These are phyloP conservation scores for Cladosporium colombiae DNA, from an alignment of 2,329 filamentous ascomycete genomes.

Conservation along the genomic window DNA sequence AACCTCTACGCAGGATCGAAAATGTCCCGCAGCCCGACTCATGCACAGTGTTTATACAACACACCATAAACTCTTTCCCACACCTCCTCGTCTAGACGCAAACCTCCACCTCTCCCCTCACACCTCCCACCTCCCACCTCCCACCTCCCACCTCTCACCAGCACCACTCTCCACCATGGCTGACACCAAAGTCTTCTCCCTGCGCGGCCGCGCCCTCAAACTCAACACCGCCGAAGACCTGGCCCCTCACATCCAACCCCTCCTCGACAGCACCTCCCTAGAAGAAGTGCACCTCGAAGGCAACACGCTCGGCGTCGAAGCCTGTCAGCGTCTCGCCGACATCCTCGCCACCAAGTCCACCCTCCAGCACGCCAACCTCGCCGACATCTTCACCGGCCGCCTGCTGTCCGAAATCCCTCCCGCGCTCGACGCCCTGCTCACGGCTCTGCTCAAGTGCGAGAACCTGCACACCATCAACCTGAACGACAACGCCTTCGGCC, in stretches of 20 bases:
- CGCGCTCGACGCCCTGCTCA: constrained; percentile 81
- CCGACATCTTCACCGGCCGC: constrained; percentile 96
- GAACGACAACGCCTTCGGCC: constrained; percentile 96
- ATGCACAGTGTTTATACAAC: constrained; percentile 6
- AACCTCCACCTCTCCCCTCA: background rate
- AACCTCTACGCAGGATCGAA: background rate
- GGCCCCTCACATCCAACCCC: constrained; percentile 75
- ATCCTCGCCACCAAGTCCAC: constrained; percentile 82
- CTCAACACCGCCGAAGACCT: constrained; percentile 86
- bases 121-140: too few relatives aligned
- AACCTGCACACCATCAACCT: constrained; percentile 90
- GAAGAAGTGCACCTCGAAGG: constrained; percentile 85
- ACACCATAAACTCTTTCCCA: background rate
- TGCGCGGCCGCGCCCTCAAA: constrained; percentile 90
- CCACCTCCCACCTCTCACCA: too few relatives aligned
- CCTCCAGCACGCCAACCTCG: constrained; percentile 75
- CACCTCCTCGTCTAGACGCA: constrained; percentile 6
- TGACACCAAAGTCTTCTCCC: constrained; percentile 71
- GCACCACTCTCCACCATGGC: constrained; percentile 49
- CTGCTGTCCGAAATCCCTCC: constrained; percentile 91
- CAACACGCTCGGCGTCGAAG: constrained; percentile 89
- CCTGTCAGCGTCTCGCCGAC: constrained; percentile 80
- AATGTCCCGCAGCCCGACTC: constrained; percentile 13
- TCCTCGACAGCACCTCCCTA: constrained; percentile 70
- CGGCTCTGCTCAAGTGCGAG: constrained; percentile 80